Evolutionary conservation across 106 monocot genomes (phyloP), one percentile per base, ranked within the genome.

Genomic region (Gastrodia elata): DNA sequence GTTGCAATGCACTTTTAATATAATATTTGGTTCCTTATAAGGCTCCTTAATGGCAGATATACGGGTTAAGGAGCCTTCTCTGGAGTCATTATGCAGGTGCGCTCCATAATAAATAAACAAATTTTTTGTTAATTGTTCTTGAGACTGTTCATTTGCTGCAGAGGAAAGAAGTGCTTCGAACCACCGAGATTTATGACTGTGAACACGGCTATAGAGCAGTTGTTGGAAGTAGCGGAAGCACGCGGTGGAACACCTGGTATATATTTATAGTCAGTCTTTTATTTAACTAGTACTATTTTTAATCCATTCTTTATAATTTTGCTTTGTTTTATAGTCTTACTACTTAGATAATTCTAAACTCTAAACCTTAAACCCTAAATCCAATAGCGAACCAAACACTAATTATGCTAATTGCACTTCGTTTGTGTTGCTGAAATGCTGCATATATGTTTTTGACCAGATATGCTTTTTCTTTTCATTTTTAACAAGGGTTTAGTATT

Each of bases 111-210:
- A 40, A 14, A 18, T 65, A 33, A 13, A 64, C 8, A 10, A 33
- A 18, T 6, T 43, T 65, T 34, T 28, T 30, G 16, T 2, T 26
- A 39, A n/a, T 41, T 0, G 22, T 61, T 68, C 49, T 38, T 36
- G 14, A 75, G n/a, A 46, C 37, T 72, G 25, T 73, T 77, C 65
- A 48, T 76, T 71, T 73, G 55, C 70, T 73, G 55, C 70, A 90
- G 95, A 79, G 95, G 95, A 44, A 92, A 76, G 56, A 96, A 92
- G 73, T 64, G 80, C 55, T 96, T 92, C 76, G 92, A 92, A 76
- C 87, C 92, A 40, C 92, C 95, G 81, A 89, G 69, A 82, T 96
- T 80, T 75, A 96, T 96, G 95, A 88, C 87, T n/a, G 78, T 96
- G 36, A 77, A 90, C 56, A 86, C 80, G 73, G 95, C 95, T 36